These are phyloP conservation scores for Polyplosphaeria fusca DNA, from an alignment of 495 filamentous ascomycete genomes.

Conservation along the genomic window DNA sequence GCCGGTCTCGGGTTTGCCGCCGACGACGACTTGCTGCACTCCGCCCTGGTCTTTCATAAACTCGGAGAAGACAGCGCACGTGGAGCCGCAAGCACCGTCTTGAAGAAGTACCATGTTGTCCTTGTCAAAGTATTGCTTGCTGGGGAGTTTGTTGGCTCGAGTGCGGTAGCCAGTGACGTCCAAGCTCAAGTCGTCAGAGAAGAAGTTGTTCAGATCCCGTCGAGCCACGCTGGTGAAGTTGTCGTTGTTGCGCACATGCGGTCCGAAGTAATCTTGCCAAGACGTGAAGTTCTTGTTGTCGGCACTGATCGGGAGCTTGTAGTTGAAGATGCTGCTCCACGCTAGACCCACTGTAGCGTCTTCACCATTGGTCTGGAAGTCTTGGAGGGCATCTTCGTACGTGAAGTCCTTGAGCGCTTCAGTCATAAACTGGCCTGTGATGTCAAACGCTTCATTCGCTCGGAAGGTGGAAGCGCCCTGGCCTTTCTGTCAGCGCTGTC, in stretches of 20 bases:
- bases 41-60: slow-evolving; percentile 30
- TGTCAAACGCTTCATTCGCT: too few species aligned
- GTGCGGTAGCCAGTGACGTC: slow-evolving; percentile 26
- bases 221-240: slow-evolving; percentile 25
- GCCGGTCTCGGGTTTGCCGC: slow-evolving; percentile 22
- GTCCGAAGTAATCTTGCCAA: slow-evolving; percentile 31
- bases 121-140: slow-evolving; percentile 25
- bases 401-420: slow-evolving; percentile 4
- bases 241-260: slow-evolving; percentile 26
- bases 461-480: too few species aligned
- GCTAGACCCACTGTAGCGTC: background rate
- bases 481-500: too few species aligned
- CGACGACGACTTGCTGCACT: slow-evolving; percentile 31
- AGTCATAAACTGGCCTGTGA: slow-evolving; percentile 8
- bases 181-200: slow-evolving; percentile 25
- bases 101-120: slow-evolving; percentile 34
- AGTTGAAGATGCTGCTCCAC: slow-evolving; percentile 29
- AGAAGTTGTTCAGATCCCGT: slow-evolving; percentile 30
- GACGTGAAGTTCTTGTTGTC: slow-evolving; percentile 30
- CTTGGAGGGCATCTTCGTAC: slow-evolving; percentile 15
- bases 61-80: slow-evolving; percentile 33
- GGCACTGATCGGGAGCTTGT: slow-evolving; percentile 4
- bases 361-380: slow-evolving; percentile 3
- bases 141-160: slow-evolving; percentile 18
- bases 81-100: slow-evolving; percentile 32